These are phyloP conservation scores for Monosporascus cannonballus DNA, from an alignment of 2,329 filamentous ascomycete genomes.

Conservation along the genomic window DNA sequence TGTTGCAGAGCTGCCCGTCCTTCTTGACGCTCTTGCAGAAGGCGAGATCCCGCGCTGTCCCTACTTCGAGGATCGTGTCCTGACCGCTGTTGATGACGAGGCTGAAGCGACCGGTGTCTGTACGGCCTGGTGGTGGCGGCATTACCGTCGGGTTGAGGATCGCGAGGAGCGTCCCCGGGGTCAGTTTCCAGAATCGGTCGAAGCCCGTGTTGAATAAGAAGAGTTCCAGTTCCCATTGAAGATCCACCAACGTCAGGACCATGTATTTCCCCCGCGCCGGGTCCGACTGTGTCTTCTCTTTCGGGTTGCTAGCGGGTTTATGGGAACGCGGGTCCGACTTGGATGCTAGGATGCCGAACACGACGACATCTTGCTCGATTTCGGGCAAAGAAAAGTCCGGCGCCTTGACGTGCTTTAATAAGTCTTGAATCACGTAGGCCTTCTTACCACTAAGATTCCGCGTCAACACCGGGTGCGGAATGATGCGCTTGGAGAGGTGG, in stretches of 20 bases:
- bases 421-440: constrained; percentile 69
- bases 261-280: constrained; percentile 76
- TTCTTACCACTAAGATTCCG: constrained; percentile 75
- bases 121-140: constrained; percentile 70
- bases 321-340: constrained; percentile 75
- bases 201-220: constrained; percentile 91
- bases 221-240: constrained; percentile 85
- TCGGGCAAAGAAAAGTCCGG: constrained; percentile 78
- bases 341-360: constrained; percentile 80
- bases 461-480: constrained; percentile 74
- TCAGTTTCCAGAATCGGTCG: constrained; percentile 89
- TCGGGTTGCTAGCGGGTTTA: constrained; percentile 37
- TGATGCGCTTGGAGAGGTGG: constrained; percentile 75
- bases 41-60: constrained; percentile 75
- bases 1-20: constrained; percentile 72
- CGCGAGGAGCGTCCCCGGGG: constrained; percentile 82
- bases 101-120: constrained; percentile 78
- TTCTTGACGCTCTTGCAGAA: constrained; percentile 82
- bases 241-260: constrained; percentile 79
- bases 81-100: constrained; percentile 79
- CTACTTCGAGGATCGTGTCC: constrained; percentile 87
- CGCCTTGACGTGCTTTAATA: constrained; percentile 74
- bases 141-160: constrained; percentile 89
- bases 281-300: constrained; percentile 45
- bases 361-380: constrained; percentile 80